A percentile compares a stretch with the other conserved stretches of the same genome.
Conservation (phyloP, 257 asterid genomes). For the Voacanga thouarsii region DNA sequence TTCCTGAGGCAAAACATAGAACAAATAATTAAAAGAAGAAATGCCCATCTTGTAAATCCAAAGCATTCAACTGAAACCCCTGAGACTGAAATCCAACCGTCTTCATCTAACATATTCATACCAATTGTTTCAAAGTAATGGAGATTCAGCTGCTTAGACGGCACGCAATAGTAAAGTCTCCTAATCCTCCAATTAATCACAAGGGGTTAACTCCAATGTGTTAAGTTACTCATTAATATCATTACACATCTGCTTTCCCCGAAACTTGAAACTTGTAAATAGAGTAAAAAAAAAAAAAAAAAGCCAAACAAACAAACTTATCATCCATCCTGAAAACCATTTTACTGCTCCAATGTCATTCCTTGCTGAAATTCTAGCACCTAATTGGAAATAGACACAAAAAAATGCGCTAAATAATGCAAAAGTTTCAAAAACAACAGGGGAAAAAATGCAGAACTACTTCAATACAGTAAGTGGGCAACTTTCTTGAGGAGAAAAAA, state of each 20-base stretch:
- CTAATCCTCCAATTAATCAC: not conserved
- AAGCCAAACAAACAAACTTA: no score
- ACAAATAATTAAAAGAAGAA: no score
- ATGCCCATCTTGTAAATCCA: no score
- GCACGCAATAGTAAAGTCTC: not conserved
- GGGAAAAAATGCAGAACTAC: not conserved
- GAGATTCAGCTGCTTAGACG: not conserved
- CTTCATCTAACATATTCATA: not conserved
- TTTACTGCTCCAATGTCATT: not conserved
- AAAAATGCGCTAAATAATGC: not conserved
- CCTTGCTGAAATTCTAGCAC: not conserved
- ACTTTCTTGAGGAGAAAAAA: no score
- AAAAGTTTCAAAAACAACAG: not conserved
- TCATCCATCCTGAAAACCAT: not conserved
- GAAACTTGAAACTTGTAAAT: not conserved
- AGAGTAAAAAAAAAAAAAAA: no score
- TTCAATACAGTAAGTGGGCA: not conserved
- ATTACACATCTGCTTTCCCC: not conserved
- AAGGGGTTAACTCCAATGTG: not conserved
- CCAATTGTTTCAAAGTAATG: no score
- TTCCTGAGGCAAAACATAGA: no score
- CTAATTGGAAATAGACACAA: not conserved
- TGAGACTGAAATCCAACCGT: no score
- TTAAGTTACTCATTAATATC: not conserved
- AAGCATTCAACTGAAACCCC: no score